These are phyloP conservation scores for Thermochaetoides thermophila DNA, from an alignment of 495 filamentous ascomycete genomes.

Conservation along the genomic window DNA sequence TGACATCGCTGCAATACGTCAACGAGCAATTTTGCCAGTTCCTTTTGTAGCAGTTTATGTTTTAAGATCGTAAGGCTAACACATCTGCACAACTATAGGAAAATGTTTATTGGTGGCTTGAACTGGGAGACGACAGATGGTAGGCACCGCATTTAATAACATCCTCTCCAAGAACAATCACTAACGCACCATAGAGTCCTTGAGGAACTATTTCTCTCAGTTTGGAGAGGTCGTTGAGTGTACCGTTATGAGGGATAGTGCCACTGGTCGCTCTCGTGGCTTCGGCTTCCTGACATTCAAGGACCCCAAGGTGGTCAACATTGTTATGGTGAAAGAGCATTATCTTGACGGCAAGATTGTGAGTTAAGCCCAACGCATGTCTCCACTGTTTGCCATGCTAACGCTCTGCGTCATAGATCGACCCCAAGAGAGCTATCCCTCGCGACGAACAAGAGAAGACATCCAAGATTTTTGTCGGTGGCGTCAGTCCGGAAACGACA, in stretches of 20 bases:
- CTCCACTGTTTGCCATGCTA: too few species aligned
- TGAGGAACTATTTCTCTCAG: conserved; percentile 97
- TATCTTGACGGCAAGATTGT: conserved; percentile 97
- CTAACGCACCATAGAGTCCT: conserved; percentile 50
- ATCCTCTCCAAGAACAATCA: not conserved
- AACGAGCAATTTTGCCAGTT: too few species aligned
- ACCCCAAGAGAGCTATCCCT: conserved; percentile 94
- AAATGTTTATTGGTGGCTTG: conserved; percentile 98
- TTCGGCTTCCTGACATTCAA: conserved; percentile 98
- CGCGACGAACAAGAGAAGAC: conserved; percentile 96
- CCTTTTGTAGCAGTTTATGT: too few species aligned
- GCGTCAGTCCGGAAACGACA: conserved; percentile 91
- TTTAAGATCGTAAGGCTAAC: conserved; percentile 18
- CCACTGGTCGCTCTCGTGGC: conserved; percentile 82
- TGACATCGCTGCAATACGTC: too few species aligned
- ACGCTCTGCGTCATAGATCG: conserved; percentile 52
- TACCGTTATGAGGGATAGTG: conserved; percentile 94
- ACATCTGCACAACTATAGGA: conserved; percentile 39
- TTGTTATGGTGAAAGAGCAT: conserved; percentile 99
- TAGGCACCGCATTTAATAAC: conserved; percentile 38
- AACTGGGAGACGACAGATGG: conserved; percentile 99
- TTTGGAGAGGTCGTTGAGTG: conserved; percentile 96
- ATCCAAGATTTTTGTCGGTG: conserved; percentile 95
- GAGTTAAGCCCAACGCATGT: too few species aligned
- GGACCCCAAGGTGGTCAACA: conserved; percentile 93